Evolutionary conservation across 768 basidiomycete genomes (phyloP), one percentile per base, ranked within the genome.

Genomic region (Boletus pseudopeckii): DNA sequence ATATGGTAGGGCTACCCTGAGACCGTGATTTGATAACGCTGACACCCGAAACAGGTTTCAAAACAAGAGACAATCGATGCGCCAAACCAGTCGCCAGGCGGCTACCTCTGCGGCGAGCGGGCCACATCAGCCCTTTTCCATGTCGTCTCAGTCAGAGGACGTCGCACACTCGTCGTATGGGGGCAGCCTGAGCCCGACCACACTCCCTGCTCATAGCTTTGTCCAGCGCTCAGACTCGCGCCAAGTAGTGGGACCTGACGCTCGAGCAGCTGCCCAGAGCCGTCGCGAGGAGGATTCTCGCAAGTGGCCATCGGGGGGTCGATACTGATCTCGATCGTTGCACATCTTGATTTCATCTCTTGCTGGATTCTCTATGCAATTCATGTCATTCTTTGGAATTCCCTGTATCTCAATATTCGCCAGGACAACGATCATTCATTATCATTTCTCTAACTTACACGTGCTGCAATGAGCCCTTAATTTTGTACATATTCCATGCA

Each of bases 21-120:
- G 42, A 57, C 42, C 37, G 59, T 53, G 43, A 44, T 50, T 53
- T 57, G 48, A 55, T 55, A 26, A 49, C 14, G 45, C 62, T 66
- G 62, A 62, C 61, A 50, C 52, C 48, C 52, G 60, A 56, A 50
- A 59, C 70, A 91, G 89, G 89, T 91, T 91, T 75, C 89, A 91
- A 73, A 91, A 91, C 66, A 90, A 90, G 72, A 76, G 89, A 52
- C 89, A 91, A 66, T 85, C 87, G 8, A 88, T 86, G 85, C 77
- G 87, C 48, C 87, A 90, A 69, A 86, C 85, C 13, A 84, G 82
- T 59, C 82, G 86, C 52, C 86, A 88, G 69, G 74, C 73, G 36
- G 65, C 83, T 4, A 76, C 77, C 45, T 72, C 77, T 53, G 70
- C 72, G 47, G 70, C 72, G 37, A 70, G 75, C 33, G 67, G 69